phyloP scores from a whole-genome alignment of 192 early-diverging fungal species.

The Funneliformis geosporum region DNA sequence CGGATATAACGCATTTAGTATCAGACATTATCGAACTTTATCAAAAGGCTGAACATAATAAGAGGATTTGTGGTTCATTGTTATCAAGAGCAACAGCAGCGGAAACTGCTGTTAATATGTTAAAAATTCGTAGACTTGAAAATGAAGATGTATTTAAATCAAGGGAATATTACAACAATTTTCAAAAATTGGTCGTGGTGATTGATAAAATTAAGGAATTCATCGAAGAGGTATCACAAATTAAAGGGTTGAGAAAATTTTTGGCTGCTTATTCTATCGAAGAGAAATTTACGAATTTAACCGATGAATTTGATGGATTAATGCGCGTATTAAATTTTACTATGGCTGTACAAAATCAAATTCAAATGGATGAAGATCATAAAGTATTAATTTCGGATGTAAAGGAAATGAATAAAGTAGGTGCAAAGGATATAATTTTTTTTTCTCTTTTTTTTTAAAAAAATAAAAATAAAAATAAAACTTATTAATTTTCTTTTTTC shows the following conservation, averaged over 20 bases:
- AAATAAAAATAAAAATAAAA: too few species aligned
- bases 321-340: constrained; percentile 27
- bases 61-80: constrained; percentile 26
- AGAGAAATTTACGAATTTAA: constrained; percentile 16
- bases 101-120: constrained; percentile 19
- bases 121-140: constrained; percentile 24
- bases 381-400: constrained; percentile 4
- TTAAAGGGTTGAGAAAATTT: constrained; percentile 32
- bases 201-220: constrained; percentile 25
- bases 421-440: neutral
- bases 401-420: constrained; percentile 11
- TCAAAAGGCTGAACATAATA: constrained; percentile 33
- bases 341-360: constrained; percentile 16
- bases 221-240: constrained; percentile 25
- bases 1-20: neutral
- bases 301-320: constrained; percentile 26
- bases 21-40: constrained; percentile 22
- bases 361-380: constrained; percentile 21
- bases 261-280: constrained; percentile 9
- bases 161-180: constrained; percentile 31
- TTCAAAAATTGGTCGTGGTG: constrained; percentile 12
- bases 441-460: neutral
- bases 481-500: neutral
- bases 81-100: constrained; percentile 13
- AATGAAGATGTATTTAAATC: constrained; percentile 21